Conservation (phyloP, 2,329 filamentous ascomycete species). For the Ceratocystis papillata region DNA sequence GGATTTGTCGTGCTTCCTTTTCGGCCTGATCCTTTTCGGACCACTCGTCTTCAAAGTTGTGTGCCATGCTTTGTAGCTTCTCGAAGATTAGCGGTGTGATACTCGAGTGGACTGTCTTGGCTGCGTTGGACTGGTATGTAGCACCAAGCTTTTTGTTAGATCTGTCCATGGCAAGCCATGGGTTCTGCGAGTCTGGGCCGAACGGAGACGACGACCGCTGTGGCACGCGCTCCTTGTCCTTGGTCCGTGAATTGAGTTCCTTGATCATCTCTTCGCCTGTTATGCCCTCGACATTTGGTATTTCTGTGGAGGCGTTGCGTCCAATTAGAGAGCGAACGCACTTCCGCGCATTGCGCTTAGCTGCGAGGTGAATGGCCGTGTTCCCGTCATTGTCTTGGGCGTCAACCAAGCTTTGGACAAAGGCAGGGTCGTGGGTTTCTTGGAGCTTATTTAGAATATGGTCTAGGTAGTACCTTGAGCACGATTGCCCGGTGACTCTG, state of each 20-base stretch:
- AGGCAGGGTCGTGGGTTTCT: constrained; percentile 62
- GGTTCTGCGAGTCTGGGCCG: constrained; percentile 50
- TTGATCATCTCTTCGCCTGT: constrained; percentile 78
- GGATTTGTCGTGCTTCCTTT: constrained; percentile 53
- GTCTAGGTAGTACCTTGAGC: constrained; percentile 87
- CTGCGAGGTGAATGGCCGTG: constrained; percentile 65
- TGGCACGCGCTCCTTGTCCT: constrained; percentile 49
- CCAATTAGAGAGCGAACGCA: constrained; percentile 71
- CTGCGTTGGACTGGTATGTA: constrained; percentile 51
- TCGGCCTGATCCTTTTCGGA: constrained; percentile 61
- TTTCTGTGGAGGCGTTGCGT: constrained; percentile 71
- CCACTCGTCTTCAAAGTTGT: constrained; percentile 63
- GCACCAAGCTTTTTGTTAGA: constrained; percentile 35
- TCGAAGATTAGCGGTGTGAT: constrained; percentile 60
- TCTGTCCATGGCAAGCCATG: constrained; percentile 25
- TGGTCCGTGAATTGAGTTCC: constrained; percentile 57
- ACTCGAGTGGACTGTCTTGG: constrained; percentile 57
- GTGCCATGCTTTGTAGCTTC: constrained; percentile 59
- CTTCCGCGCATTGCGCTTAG: constrained; percentile 77
- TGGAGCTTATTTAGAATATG: constrained; percentile 77
- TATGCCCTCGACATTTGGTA: constrained; percentile 70
- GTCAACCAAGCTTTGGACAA: constrained; percentile 70
- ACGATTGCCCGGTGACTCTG: constrained; percentile 70
- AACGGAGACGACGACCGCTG: constrained; percentile 67
- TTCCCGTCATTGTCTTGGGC: constrained; percentile 78